phyloP scores from a whole-genome alignment of 116 monocot species.

The Posidonia oceanica region DNA sequence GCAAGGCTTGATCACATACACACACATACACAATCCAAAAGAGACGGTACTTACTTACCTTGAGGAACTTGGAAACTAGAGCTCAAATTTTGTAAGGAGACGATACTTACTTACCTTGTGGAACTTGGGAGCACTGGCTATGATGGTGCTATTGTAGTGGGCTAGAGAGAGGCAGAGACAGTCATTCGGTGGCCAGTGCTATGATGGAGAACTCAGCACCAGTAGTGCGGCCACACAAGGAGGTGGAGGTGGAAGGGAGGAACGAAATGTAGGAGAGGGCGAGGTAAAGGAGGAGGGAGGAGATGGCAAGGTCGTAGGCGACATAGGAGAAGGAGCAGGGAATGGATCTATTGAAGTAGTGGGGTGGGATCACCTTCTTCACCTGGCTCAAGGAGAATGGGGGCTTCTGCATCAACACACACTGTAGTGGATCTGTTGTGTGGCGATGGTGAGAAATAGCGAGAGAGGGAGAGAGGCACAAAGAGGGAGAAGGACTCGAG shows the following conservation, averaged over 20 bases:
- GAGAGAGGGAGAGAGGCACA: too few species aligned
- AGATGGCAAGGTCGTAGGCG: constrained; percentile 42
- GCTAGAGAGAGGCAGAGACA: too few species aligned
- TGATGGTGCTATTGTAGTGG: too few species aligned
- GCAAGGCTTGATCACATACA: too few species aligned
- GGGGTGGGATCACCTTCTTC: constrained; percentile 65
- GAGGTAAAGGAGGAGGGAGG: constrained; percentile 34
- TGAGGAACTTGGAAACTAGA: too few species aligned
- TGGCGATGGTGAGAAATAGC: background rate
- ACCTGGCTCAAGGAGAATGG: constrained; percentile 65
- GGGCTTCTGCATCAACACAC: constrained; percentile 39
- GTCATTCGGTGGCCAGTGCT: too few species aligned
- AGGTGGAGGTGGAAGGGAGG: constrained; percentile 22
- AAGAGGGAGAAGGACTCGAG: too few species aligned
- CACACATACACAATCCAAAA: too few species aligned
- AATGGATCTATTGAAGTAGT: constrained; percentile 69
- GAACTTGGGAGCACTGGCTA: too few species aligned
- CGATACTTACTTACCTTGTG: too few species aligned
- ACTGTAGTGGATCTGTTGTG: constrained; percentile 3
- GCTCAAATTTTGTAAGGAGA: too few species aligned
- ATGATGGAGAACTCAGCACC: constrained; percentile 7
- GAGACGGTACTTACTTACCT: too few species aligned
- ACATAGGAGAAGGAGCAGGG: constrained; percentile 64
- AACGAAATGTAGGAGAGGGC: constrained; percentile 37
- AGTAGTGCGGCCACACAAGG: constrained; percentile 61